phyloP scores from a whole-genome alignment of 257 asterid genomes.

The Cruciata laevipes region DNA sequence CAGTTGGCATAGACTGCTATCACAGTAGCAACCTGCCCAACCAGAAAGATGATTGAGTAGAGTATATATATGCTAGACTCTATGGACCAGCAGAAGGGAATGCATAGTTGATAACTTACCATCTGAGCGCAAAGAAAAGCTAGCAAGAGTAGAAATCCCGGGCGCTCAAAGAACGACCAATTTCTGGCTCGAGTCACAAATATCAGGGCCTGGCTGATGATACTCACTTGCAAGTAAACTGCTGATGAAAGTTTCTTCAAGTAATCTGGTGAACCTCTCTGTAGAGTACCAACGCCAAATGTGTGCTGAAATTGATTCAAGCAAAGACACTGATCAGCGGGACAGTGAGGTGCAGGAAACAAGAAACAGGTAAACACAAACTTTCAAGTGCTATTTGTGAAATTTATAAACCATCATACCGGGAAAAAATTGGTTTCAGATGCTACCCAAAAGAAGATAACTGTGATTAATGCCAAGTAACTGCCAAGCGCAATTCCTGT shows the following conservation, averaged over 20 bases:
- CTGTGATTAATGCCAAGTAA: slow-evolving; percentile 31
- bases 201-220: slow-evolving; percentile 85
- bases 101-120: slow-evolving; percentile 29
- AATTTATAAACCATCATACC: slow-evolving; percentile 15
- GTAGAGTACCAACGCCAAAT: slow-evolving; percentile 21
- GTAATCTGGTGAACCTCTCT: slow-evolving; percentile 16
- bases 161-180: slow-evolving; percentile 73
- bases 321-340: neutral
- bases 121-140: slow-evolving; percentile 68
- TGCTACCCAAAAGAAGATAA: slow-evolving; percentile 32
- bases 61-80: neutral
- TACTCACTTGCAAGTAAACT: slow-evolving; percentile 74
- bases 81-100: neutral
- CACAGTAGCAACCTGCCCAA: slow-evolving; percentile 43
- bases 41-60: neutral
- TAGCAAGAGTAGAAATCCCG: slow-evolving; percentile 43
- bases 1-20: slow-evolving; percentile 65
- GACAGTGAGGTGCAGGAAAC: neutral
- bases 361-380: neutral
- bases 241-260: slow-evolving; percentile 56
- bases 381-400: neutral
- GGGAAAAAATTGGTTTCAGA: slow-evolving; percentile 25
- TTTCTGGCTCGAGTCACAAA: slow-evolving; percentile 73
- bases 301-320: slow-evolving; percentile 3
- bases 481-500: slow-evolving; percentile 34